Percentiles rank a stretch among this genome's conserved stretches.
Evolutionary conservation across 306 rosid genomes (phyloP).

Genomic region (Oemleria cerasiformis): DNA sequence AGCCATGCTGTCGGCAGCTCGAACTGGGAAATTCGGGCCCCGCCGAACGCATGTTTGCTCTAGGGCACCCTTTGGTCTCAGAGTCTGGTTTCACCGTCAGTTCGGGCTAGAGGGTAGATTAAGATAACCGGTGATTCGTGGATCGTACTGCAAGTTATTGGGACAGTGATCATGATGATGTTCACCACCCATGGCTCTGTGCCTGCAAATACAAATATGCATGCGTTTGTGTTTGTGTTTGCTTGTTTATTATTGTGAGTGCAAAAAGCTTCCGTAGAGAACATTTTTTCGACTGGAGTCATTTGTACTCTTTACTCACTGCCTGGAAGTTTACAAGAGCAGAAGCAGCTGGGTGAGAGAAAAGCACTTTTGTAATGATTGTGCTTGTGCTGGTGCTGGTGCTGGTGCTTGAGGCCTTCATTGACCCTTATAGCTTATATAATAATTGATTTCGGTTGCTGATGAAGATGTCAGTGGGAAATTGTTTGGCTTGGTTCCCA

Average conservation of each 20-base stretch:
- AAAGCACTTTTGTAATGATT: neutral
- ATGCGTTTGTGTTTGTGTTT: slow-evolving; percentile 9
- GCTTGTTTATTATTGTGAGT: neutral
- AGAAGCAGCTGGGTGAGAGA: slow-evolving; percentile 1
- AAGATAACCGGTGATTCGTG: too few species aligned
- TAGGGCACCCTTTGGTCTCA: too few species aligned
- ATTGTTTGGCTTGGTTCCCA: neutral
- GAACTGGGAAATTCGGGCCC: slow-evolving; percentile 22
- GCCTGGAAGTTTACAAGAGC: slow-evolving; percentile 2
- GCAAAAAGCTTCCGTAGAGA: neutral
- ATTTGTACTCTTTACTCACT: neutral
- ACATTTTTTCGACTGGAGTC: slow-evolving; percentile 8
- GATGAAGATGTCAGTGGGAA: slow-evolving; percentile 2
- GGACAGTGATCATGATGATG: slow-evolving; percentile 10
- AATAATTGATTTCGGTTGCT: neutral
- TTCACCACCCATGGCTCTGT: slow-evolving; percentile 5
- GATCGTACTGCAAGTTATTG: too few species aligned
- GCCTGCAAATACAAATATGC: neutral
- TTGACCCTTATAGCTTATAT: neutral
- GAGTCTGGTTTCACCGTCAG: too few species aligned
- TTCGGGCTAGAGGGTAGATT: too few species aligned
- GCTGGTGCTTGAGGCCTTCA: neutral
- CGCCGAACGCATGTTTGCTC: slow-evolving; percentile 13
- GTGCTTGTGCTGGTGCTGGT: neutral
- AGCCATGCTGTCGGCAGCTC: slow-evolving; percentile 39